These are phyloP conservation scores for Phaeosphaeria sp. DNA, from an alignment of 2,329 filamentous ascomycete species.

Conservation along the genomic window DNA sequence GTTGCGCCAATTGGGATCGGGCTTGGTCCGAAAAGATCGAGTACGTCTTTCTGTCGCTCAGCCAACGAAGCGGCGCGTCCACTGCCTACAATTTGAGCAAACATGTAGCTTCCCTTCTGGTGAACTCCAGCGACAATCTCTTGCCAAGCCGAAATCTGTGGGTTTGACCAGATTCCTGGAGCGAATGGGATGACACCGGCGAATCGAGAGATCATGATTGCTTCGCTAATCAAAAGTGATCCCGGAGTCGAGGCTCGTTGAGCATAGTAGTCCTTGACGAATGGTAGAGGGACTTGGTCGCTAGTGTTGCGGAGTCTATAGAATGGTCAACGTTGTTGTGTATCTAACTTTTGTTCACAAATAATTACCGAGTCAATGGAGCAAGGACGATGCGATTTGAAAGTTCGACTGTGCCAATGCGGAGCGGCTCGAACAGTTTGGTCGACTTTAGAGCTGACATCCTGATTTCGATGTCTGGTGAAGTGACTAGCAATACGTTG, in stretches of 20 bases:
- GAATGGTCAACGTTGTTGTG: not conserved
- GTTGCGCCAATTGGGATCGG: conserved; percentile 35
- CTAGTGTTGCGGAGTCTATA: conserved; percentile 50
- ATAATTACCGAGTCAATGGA: conserved; percentile 28
- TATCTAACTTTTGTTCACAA: not conserved
- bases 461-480: no score
- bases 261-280: conserved; percentile 58
- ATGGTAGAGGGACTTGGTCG: conserved; percentile 51
- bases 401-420: conserved; percentile 33
- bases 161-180: conserved; percentile 63
- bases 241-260: conserved; percentile 59
- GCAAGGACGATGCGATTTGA: conserved; percentile 41
- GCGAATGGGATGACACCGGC: conserved; percentile 58
- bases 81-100: conserved; percentile 66
- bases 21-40: conserved; percentile 36
- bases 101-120: conserved; percentile 65
- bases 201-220: conserved; percentile 57
- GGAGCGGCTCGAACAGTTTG: conserved; percentile 40
- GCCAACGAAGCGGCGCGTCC: conserved; percentile 59
- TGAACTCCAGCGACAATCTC: conserved; percentile 67
- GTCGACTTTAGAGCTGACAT: not conserved
- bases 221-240: conserved; percentile 66
- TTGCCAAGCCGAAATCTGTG: conserved; percentile 62
- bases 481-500: no score
- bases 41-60: conserved; percentile 36